These are phyloP conservation scores for Houttuynia cordata DNA, from an alignment of 164 flowering plant species.

Conservation along the genomic window DNA sequence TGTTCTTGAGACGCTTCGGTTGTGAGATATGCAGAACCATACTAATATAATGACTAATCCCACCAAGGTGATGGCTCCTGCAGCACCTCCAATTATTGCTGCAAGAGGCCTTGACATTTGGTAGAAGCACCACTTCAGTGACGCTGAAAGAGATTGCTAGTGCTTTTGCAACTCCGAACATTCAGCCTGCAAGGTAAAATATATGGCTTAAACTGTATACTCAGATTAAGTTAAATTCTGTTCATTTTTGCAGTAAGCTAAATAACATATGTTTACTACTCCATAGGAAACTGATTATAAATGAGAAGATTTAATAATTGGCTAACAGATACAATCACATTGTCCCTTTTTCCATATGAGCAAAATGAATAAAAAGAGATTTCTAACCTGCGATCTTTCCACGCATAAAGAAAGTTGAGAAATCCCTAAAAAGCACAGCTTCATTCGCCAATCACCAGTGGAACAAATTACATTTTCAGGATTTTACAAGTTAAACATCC, in stretches of 20 bases:
- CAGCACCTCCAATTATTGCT: constrained; percentile 88
- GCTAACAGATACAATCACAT: not conserved
- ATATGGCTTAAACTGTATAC: too few relatives aligned
- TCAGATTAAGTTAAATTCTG: too few relatives aligned
- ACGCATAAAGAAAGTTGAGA: constrained; percentile 16
- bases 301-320: not conserved
- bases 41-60: constrained; percentile 38
- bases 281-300: not conserved
- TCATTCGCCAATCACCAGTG: constrained; percentile 23
- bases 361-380: constrained; percentile 2
- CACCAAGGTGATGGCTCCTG: constrained; percentile 83
- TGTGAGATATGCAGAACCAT: constrained; percentile 49
- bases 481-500: not conserved
- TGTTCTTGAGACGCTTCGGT: constrained; percentile 46
- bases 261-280: too few relatives aligned
- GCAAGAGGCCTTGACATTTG: constrained; percentile 91
- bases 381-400: constrained; percentile 20
- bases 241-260: too few relatives aligned
- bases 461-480: constrained; percentile 17
- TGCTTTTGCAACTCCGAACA: constrained; percentile 19
- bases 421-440: constrained; percentile 21
- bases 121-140: constrained; percentile 36
- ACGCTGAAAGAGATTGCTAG: constrained; percentile 12
- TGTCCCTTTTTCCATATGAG: not conserved
- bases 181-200: constrained; percentile 26